phyloP scores from a whole-genome alignment of 176 grass and related monocot genomes.

The Pontederia crassipes region DNA sequence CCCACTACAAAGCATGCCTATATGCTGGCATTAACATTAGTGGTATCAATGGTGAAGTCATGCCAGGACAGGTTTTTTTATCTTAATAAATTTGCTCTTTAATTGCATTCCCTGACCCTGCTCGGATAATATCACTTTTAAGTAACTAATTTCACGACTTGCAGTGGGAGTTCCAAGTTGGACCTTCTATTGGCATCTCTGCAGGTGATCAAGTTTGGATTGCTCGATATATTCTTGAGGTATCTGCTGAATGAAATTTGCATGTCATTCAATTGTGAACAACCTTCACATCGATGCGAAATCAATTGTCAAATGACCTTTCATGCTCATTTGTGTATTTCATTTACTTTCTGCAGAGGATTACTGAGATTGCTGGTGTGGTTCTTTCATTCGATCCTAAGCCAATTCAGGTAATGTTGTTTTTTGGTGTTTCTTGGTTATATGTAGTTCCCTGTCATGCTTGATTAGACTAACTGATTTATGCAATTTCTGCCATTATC shows the following conservation, averaged over 20 bases:
- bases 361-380: constrained; percentile 5
- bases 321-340: not conserved
- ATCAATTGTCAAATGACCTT: not conserved
- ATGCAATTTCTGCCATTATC: not conserved
- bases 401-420: constrained; percentile 1
- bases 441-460: not conserved
- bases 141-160: not conserved
- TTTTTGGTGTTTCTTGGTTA: not conserved
- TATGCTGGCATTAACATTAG: constrained; percentile 15
- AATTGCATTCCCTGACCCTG: not conserved
- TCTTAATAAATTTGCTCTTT: not conserved
- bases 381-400: constrained; percentile 6
- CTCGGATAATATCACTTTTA: not conserved
- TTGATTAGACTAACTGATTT: not conserved
- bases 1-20: constrained; percentile 19
- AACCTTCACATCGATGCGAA: too few relatives aligned
- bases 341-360: not conserved
- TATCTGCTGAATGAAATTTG: not conserved
- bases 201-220: constrained; percentile 10
- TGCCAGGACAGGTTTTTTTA: constrained; percentile 7
- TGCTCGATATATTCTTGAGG: constrained; percentile 23
- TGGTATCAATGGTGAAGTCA: constrained; percentile 18
- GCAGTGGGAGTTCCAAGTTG: constrained; percentile 23
- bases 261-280: too few relatives aligned
- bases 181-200: constrained; percentile 13